These are phyloP conservation scores for Linnemannia elongata DNA, from an alignment of 192 early-diverging fungal genomes.

Conservation along the genomic window DNA sequence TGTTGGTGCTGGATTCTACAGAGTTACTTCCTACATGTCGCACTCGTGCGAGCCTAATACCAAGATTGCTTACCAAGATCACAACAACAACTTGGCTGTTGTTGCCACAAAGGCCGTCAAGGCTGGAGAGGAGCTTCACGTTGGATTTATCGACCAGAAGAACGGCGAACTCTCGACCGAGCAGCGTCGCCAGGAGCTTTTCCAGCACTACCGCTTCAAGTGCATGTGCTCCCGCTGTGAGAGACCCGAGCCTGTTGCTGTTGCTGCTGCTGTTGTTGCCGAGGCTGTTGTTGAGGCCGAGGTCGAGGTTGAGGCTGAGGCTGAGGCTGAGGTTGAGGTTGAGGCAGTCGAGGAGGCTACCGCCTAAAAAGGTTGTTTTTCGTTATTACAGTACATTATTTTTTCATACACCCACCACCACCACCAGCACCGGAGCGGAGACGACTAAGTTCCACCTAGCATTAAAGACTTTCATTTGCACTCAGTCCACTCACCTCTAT, in stretches of 20 bases:
- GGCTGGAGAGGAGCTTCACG: slow-evolving; percentile 77
- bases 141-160: slow-evolving; percentile 69
- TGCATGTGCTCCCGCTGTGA: slow-evolving; percentile 72
- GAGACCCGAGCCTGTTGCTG: slow-evolving; percentile 8
- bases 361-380: background rate
- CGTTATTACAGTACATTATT: background rate
- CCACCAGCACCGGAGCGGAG: slow-evolving; percentile 19
- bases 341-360: background rate
- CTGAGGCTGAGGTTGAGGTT: background rate
- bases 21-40: slow-evolving; percentile 76
- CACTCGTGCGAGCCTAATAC: slow-evolving; percentile 77
- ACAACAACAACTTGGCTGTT: slow-evolving; percentile 67
- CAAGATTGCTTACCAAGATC: slow-evolving; percentile 67
- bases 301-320: background rate
- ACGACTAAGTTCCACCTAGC: background rate
- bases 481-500: background rate
- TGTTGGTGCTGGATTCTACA: slow-evolving; percentile 81
- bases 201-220: slow-evolving; percentile 68
- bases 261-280: background rate
- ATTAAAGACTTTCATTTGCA: background rate
- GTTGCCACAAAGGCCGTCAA: slow-evolving; percentile 72
- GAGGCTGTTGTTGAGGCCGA: background rate
- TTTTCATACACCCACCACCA: background rate
- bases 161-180: slow-evolving; percentile 55
- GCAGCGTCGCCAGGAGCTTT: slow-evolving; percentile 71